Base-by-base conservation (phyloP, 345 rosid species). In the Eucalyptus victrix region DNA sequence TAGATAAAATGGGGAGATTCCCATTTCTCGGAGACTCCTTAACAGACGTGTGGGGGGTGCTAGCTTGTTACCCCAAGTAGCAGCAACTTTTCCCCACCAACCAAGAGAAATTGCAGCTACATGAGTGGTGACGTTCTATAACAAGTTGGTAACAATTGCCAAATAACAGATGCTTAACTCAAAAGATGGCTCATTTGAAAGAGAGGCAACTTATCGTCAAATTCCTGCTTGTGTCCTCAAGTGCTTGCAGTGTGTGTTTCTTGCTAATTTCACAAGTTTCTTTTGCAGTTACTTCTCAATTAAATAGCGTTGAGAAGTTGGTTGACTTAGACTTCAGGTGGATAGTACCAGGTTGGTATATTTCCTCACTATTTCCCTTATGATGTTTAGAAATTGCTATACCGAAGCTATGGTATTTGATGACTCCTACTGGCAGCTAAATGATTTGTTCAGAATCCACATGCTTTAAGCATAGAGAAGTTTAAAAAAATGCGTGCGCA, bases 271-370 rank as follows among this genome's bases (percentile, higher is more conserved):
- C 60, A 51, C 56, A 24, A 32, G 65, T 86, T 18, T 49, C 69
- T 90, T 72, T 89, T 49, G 89, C 93, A 92, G 94, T 92, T 88
- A 80, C 87, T 19, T n/a, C 50, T 89, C 94, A 92, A 91, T 30
- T 91, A 72, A 62, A 91, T 50, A 92, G 92, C 49, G 92, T 93
- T 30, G 17, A 81, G 47, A 92, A 89, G 88, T 54, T 93, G 91
- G 50, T 91, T 69, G 91, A 83, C 26, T 60, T 90, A 47, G 91
- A 93, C 53, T 92, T 93, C 92, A 76, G 87, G 87, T 91, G 93
- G 93, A 90, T 92, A 17, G 34, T 93, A 87, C 94, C 94, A 83
- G 93, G 94, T 93, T 32, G 40, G 92, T 91, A 21, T 56, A 40
- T 72, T 32, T 49, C 30, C 85, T 76, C 47, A 56, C 4, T 53